Conservation (phyloP, 106 monocot genomes). For the Allium sativum region DNA sequence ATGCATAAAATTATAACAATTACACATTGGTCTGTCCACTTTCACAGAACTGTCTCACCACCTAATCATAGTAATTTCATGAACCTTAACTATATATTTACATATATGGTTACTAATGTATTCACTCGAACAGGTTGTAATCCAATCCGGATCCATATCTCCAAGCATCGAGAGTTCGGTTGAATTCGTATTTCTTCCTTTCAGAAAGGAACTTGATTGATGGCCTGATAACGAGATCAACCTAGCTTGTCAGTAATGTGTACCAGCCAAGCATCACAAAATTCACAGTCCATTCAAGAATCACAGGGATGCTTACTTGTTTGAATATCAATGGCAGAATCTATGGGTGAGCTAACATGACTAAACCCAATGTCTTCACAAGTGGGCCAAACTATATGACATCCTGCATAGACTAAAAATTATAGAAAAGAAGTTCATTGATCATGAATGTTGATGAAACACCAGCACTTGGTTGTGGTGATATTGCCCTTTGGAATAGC, state of each 20-base stretch:
- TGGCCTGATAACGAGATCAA: constrained; percentile 70
- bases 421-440: constrained; percentile 76
- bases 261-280: constrained; percentile 79
- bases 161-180: constrained; percentile 74
- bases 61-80: not conserved
- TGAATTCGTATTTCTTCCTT: constrained; percentile 55
- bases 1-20: not conserved
- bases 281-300: constrained; percentile 71
- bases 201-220: constrained; percentile 47
- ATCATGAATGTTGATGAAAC: constrained; percentile 75
- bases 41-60: not conserved
- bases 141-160: constrained; percentile 91
- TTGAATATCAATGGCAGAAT: constrained; percentile 82
- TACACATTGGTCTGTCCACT: not conserved
- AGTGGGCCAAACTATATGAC: constrained; percentile 95
- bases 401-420: constrained; percentile 93
- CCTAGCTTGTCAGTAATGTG: constrained; percentile 64
- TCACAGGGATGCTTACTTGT: constrained; percentile 65
- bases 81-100: constrained; percentile 3
- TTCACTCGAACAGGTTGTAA: constrained; percentile 27
- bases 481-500: constrained; percentile 98
- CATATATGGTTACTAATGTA: not conserved
- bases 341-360: constrained; percentile 54
- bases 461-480: constrained; percentile 29
- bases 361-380: constrained; percentile 70